Evolutionary conservation across 306 rosid species (phyloP), one percentile per base, ranked within the genome.

Genomic region (Ceratonia siliqua): DNA sequence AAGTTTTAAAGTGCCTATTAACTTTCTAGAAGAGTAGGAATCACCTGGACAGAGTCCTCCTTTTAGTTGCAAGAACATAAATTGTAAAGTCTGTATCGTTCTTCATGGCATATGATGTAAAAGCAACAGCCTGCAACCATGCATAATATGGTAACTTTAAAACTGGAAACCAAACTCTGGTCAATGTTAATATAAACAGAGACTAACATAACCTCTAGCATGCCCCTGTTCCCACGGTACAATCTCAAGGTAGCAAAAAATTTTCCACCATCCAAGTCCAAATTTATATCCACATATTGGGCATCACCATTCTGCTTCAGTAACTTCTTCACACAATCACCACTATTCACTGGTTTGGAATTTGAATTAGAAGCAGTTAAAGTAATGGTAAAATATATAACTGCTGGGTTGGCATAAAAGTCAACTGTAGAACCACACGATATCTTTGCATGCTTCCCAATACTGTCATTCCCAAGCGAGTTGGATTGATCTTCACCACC

Each of bases 311-410:
- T 91, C 89, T 84, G 86, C 88, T 91, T 91, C 79, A 76, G 78
- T 78, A 91, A 84, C 91, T 90, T 91, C 80, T 91, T 90, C 78
- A 91, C 78, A 85, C 84, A 90, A 68, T 91, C 97, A 76, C 91
- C 75, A 73, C 91, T 94, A 59, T 86, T 91, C 72, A 91, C 87
- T 3, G 88, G 84, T 84, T 87, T 88, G 91, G 90, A 88, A 77
- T 84, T 87, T 45, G 75, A 85, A 69, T 73, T 85, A 70, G 81
- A 74, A 55, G 85, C 81, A 80, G 85, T 76, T 74, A 94, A 75
- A 41, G 91, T 85, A 54, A 94, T 79, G 20, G 85, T 84, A 79
- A 94, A 91, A 83, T 77, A 88, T 71, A 91, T 88, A 43, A 87
- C 78, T 38, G 87, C 83, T 36, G 96, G 98, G 80, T 90, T 86